Conservation (phyloP, 306 rosid genomes). For the Lotus japonicus region DNA sequence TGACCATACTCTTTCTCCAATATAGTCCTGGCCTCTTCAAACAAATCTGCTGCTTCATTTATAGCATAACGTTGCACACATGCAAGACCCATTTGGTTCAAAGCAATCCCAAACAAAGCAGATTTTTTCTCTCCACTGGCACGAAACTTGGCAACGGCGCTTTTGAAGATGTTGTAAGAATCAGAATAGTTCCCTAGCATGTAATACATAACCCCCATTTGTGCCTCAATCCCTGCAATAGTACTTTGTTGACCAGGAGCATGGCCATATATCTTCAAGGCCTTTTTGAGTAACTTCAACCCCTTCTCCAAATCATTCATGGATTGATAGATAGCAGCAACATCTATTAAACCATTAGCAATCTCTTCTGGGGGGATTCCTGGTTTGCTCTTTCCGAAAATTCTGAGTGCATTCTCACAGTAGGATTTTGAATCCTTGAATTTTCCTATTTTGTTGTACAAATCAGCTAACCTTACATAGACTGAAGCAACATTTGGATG, state of each 20-base stretch:
- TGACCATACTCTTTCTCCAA: constrained; percentile 81
- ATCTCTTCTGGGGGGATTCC: constrained; percentile 65
- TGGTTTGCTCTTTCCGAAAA: constrained; percentile 50
- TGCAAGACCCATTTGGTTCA: constrained; percentile 89
- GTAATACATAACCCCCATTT: constrained; percentile 76
- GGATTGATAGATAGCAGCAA: constrained; percentile 73
- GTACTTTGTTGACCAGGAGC: constrained; percentile 67
- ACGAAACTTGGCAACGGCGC: constrained; percentile 55
- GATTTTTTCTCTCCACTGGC: constrained; percentile 69
- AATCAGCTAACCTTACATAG: constrained; percentile 67
- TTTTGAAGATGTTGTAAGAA: constrained; percentile 57
- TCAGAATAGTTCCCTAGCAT: constrained; percentile 67
- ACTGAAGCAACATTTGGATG: constrained; percentile 79
- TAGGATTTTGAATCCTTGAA: constrained; percentile 71
- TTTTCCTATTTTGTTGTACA: constrained; percentile 72
- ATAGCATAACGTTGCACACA: constrained; percentile 71
- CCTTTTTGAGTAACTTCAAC: constrained; percentile 71
- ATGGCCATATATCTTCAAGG: constrained; percentile 50
- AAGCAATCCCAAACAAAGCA: constrained; percentile 68
- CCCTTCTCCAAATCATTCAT: constrained; percentile 71
- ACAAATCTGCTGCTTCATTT: constrained; percentile 84
- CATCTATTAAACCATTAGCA: constrained; percentile 73
- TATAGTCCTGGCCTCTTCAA: constrained; percentile 68
- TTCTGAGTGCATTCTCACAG: constrained; percentile 67
- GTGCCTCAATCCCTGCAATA: constrained; percentile 81